Conservation (phyloP, 371 early-diverging fungal genomes). For the Haplosporangium sp. region DNA sequence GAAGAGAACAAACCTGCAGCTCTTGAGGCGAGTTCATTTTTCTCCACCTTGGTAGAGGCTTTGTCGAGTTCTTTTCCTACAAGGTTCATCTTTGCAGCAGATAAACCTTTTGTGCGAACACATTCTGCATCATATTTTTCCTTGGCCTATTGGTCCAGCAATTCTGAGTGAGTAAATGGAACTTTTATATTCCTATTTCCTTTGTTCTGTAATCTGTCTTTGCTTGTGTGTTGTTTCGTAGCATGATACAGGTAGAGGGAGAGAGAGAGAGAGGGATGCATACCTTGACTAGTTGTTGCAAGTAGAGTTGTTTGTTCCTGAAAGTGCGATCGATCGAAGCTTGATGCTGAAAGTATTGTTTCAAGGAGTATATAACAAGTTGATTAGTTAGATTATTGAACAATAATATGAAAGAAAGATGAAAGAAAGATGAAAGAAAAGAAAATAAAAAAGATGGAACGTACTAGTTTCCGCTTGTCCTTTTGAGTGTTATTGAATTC, state of each 20-base stretch:
- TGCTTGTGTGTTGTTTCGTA: no score
- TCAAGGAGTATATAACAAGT: no score
- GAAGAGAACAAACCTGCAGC: slow-evolving; percentile 30
- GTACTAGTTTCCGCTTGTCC: slow-evolving; percentile 74
- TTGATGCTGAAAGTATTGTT: slow-evolving; percentile 39
- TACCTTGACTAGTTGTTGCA: slow-evolving; percentile 61
- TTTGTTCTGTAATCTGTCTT: no score
- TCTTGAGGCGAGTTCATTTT: slow-evolving; percentile 48
- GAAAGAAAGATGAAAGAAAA: no score
- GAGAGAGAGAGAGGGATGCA: background rate
- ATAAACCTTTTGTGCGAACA: slow-evolving; percentile 30
- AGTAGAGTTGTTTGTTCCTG: slow-evolving; percentile 64
- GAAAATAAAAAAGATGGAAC: background rate
- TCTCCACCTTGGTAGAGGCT: slow-evolving; percentile 46
- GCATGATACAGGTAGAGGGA: no score
- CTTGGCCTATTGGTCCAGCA: slow-evolving; percentile 58
- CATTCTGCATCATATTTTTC: slow-evolving; percentile 81
- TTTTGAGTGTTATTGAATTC: slow-evolving; percentile 88
- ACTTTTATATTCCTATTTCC: no score
- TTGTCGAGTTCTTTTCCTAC: slow-evolving; percentile 52
- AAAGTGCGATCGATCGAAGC: slow-evolving; percentile 67
- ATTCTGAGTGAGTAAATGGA: no score
- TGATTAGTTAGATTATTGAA: no score
- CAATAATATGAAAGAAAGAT: no score
- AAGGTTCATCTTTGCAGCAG: slow-evolving; percentile 46